Evolutionary conservation across 805 yeast genomes (phyloP).

Genomic region (Suhomyces sp.): DNA sequence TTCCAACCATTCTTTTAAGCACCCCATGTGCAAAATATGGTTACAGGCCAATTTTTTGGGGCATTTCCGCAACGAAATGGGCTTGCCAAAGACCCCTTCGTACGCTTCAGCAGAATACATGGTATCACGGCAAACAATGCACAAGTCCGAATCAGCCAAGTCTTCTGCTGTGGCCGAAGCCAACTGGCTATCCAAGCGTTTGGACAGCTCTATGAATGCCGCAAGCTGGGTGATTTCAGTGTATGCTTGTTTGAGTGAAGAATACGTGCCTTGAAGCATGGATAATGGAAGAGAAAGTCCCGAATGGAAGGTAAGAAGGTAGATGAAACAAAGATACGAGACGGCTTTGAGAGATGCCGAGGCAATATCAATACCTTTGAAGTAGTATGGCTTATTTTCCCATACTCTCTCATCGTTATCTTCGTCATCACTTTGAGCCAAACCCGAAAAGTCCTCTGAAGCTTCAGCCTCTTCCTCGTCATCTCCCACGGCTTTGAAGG

Average conservation of each 20-base stretch:
- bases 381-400: conserved; percentile 65
- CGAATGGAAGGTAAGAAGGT: conserved; percentile 32
- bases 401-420: conserved; percentile 58
- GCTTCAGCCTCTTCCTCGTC: conserved; percentile 1
- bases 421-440: conserved; percentile 3
- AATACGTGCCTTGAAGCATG: conserved; percentile 43
- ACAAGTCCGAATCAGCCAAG: conserved; percentile 52
- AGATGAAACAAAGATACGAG: conserved; percentile 31
- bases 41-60: conserved; percentile 83
- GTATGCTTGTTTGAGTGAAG: conserved; percentile 34
- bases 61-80: conserved; percentile 33
- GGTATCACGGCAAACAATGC: conserved; percentile 92
- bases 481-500: conserved; percentile 22
- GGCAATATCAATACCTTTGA: conserved; percentile 54
- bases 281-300: conserved; percentile 33
- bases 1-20: conserved; percentile 90
- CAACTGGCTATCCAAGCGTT: conserved; percentile 62
- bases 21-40: conserved; percentile 85
- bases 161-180: conserved; percentile 62
- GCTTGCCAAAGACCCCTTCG: conserved; percentile 19
- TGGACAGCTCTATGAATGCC: conserved; percentile 52
- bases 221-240: conserved; percentile 42
- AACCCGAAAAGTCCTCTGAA: not conserved
- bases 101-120: conserved; percentile 52
- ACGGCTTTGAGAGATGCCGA: conserved; percentile 40